These are phyloP conservation scores for Agrocybe chaxingu DNA, from an alignment of 768 basidiomycete genomes.

Conservation along the genomic window DNA sequence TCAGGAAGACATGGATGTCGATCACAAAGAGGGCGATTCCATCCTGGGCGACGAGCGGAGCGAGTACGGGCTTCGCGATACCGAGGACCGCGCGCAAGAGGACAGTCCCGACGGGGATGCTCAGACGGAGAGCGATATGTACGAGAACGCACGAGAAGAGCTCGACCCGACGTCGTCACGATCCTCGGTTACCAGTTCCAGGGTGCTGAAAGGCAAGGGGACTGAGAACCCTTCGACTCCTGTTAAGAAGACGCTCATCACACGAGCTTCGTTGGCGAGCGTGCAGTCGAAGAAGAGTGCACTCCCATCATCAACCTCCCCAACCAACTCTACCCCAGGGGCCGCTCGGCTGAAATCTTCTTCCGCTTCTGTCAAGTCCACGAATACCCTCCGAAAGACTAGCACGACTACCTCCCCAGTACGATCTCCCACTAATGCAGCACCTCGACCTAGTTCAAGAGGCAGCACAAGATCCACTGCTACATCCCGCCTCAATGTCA, in stretches of 20 bases:
- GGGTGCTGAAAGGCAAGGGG: not conserved
- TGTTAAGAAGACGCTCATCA: constrained; percentile 27
- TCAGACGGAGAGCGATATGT: not conserved
- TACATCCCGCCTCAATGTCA: constrained; percentile 11
- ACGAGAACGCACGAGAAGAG: not conserved
- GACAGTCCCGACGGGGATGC: constrained; percentile 5
- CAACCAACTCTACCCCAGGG: not conserved
- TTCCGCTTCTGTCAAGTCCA: constrained; percentile 30
- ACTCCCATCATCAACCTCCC: not conserved
- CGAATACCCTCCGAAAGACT: not conserved
- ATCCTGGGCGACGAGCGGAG: constrained; percentile 1
- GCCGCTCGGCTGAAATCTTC: constrained; percentile 24
- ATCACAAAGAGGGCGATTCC: not conserved
- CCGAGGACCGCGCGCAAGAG: not conserved
- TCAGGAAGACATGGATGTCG: not conserved
- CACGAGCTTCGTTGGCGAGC: constrained; percentile 24
- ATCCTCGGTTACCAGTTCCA: constrained; percentile 6
- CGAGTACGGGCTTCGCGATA: constrained; percentile 3
- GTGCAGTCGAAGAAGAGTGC: constrained; percentile 15
- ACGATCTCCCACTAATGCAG: constrained; percentile 1
- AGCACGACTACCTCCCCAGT: not conserved
- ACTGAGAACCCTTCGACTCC: constrained; percentile 6
- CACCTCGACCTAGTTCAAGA: constrained; percentile 22
- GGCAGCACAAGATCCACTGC: constrained; percentile 20
- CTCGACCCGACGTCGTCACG: not conserved